Base-by-base conservation (phyloP, 2,329 filamentous ascomycete genomes). In the Rhinocladiella mackenziei region DNA sequence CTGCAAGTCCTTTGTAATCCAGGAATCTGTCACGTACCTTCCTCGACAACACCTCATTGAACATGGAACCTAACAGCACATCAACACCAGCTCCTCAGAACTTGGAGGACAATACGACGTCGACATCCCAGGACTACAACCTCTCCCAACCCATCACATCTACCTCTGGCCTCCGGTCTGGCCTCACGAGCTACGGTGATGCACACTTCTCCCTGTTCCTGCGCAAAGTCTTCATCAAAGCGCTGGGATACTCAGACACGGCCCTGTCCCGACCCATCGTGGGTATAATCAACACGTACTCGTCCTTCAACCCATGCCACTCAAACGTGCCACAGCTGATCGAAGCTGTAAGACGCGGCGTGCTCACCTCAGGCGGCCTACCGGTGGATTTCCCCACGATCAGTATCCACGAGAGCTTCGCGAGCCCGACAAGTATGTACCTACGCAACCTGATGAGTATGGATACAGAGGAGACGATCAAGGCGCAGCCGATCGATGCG, bases 391-490 rank as follows among this genome's bases (percentile, higher is more conserved):
- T 87, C 53, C 83, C 83, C 0, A 87, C 83, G 0, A 86, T 88
- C 42, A 84, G 79, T 50, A 59, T 87, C 1, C 79, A 83, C 53
- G 83, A 87, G 69, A 75, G 71, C 2, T 87, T 88, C 58, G 72
- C 83, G 0, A 69, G 74, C 32, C 83, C 83, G 2, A 86, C 83
- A 3, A 86, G 82, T 65, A 86, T 88, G 84, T 86, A 80, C 43
- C 58, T 87, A 35, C 65, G 84, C 22, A 87, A 87, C 53, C 58
- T 87, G 44, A 87, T 88, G 83, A 82, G 79, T 53, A 85, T 87
- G 80, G 84, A 87, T 58, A 87, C 84, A 0, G 84, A 87, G 61
- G 83, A 87, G 66, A 87, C 87, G 83, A 80, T 86, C 40, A 69
- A 70, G 31, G 83, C 82, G 0, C 83, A 87, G 62, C 83, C 83